Evolutionary conservation across 2,329 filamentous ascomycete species (phyloP).

Genomic region (Stemphylium lycopersici): DNA sequence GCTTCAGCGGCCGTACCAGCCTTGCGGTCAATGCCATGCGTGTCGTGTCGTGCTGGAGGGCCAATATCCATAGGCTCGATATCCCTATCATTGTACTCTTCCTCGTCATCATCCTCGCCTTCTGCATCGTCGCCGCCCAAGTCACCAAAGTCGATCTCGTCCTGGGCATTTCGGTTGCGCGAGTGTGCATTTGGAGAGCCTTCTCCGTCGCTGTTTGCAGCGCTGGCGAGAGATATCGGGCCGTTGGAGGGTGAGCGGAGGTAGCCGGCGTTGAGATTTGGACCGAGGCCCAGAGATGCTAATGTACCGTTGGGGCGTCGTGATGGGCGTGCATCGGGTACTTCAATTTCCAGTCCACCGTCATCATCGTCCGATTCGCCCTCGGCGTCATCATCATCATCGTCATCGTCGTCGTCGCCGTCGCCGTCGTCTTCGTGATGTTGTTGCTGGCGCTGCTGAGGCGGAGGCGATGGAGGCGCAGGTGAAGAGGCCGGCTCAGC

Average conservation of each 20-base stretch:
- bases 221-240: slow-evolving; percentile 53
- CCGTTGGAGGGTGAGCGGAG: slow-evolving; percentile 42
- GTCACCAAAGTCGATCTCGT: slow-evolving; percentile 48
- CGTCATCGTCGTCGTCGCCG: slow-evolving; percentile 35
- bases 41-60: slow-evolving; percentile 31
- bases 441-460: slow-evolving; percentile 8
- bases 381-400: slow-evolving; percentile 27
- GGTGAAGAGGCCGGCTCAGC: slow-evolving; percentile 20
- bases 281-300: slow-evolving; percentile 33
- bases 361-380: slow-evolving; percentile 37
- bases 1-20: slow-evolving; percentile 12
- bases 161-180: slow-evolving; percentile 19
- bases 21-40: slow-evolving; percentile 16
- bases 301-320: slow-evolving; percentile 26
- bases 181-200: slow-evolving; percentile 36
- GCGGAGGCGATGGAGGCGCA: slow-evolving; percentile 23
- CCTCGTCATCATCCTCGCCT: slow-evolving; percentile 40
- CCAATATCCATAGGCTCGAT: slow-evolving; percentile 44
- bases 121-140: slow-evolving; percentile 34
- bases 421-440: slow-evolving; percentile 23
- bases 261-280: slow-evolving; percentile 34
- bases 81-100: slow-evolving; percentile 41
- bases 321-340: slow-evolving; percentile 34
- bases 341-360: slow-evolving; percentile 41
- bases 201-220: slow-evolving; percentile 46